phyloP scores from a whole-genome alignment of 73 alveolate genomes.

The Halteria grandinella region DNA sequence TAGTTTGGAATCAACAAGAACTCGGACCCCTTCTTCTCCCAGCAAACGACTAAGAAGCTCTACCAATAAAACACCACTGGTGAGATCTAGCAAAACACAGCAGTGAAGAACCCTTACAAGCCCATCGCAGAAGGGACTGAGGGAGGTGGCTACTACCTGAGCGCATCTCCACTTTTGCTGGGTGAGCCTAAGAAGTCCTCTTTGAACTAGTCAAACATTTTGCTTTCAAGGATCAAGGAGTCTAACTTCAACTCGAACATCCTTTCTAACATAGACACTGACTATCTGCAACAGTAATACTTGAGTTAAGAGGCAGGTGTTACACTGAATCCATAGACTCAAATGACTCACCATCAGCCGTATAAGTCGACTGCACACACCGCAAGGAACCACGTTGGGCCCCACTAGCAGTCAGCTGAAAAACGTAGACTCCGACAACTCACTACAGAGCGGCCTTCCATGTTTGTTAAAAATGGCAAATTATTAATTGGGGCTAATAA shows the following conservation, averaged over 20 bases:
- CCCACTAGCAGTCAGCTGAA: neutral
- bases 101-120: no score
- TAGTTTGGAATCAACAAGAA: no score
- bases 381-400: neutral
- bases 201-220: slow-evolving; percentile 12
- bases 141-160: no score
- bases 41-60: no score
- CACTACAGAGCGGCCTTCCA: slow-evolving; percentile 12
- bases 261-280: slow-evolving; percentile 37
- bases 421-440: neutral
- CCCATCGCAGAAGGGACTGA: no score
- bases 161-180: slow-evolving; percentile 36
- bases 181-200: neutral
- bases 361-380: neutral
- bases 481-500: neutral
- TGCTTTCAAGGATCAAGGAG: slow-evolving; percentile 37
- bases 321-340: neutral
- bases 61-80: no score
- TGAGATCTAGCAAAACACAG: no score
- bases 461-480: slow-evolving; percentile 41
- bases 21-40: no score
- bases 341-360: neutral
- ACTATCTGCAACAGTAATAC: slow-evolving; percentile 12
- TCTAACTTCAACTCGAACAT: slow-evolving; percentile 19
- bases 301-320: slow-evolving; percentile 12